phyloP scores from a whole-genome alignment of 2,329 filamentous ascomycete genomes.

The Colletotrichum orchidophilum region DNA sequence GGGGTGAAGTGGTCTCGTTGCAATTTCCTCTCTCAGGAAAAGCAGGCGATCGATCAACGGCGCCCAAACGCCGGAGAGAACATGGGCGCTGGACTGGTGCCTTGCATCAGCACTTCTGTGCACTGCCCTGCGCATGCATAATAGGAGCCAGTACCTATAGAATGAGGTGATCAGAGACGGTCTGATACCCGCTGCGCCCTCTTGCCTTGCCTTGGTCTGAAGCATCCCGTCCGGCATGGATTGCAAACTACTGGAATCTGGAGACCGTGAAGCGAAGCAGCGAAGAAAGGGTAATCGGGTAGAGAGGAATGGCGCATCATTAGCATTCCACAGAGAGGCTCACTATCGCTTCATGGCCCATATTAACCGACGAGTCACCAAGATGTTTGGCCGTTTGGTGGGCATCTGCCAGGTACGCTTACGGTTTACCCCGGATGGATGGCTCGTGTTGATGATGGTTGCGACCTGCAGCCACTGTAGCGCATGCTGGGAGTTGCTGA shows the following conservation, averaged over 20 bases:
- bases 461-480: slow-evolving; percentile 29
- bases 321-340: slow-evolving; percentile 17
- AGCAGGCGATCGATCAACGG: slow-evolving; percentile 8
- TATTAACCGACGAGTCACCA: neutral
- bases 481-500: slow-evolving; percentile 5
- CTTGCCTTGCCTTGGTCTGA: neutral
- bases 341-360: slow-evolving; percentile 9
- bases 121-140: slow-evolving; percentile 2
- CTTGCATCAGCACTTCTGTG: slow-evolving; percentile 25
- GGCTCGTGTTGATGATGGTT: slow-evolving; percentile 29
- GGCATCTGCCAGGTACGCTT: slow-evolving; percentile 16
- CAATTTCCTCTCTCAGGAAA: slow-evolving; percentile 11
- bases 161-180: slow-evolving; percentile 3
- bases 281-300: slow-evolving; percentile 1
- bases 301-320: slow-evolving; percentile 6
- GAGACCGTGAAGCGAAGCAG: neutral
- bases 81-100: slow-evolving; percentile 21
- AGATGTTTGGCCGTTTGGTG: slow-evolving; percentile 20
- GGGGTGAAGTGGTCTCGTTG: slow-evolving; percentile 21
- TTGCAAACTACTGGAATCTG: neutral
- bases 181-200: neutral
- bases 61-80: neutral
- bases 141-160: neutral
- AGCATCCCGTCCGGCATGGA: neutral
- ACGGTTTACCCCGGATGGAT: slow-evolving; percentile 20